These are phyloP conservation scores for Malus sylvestris DNA, from an alignment of 306 rosid genomes.

Conservation along the genomic window DNA sequence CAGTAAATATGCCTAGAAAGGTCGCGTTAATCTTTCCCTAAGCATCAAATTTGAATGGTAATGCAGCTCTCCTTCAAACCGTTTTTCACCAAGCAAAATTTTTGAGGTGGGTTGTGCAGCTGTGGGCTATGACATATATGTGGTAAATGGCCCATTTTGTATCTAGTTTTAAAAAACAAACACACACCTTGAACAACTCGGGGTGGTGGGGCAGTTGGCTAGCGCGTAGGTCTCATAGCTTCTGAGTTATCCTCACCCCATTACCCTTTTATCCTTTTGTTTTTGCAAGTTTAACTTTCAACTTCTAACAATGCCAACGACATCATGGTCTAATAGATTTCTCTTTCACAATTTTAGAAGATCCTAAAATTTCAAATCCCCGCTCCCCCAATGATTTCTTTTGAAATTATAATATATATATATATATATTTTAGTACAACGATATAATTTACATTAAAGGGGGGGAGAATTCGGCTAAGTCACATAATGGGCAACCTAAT, in stretches of 20 bases:
- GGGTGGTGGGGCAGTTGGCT: constrained; percentile 81
- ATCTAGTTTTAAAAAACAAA: too few species aligned
- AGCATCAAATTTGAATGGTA: not conserved
- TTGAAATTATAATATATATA: too few species aligned
- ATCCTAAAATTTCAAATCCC: too few species aligned
- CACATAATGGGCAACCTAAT: too few species aligned
- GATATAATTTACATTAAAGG: too few species aligned
- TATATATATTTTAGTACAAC: too few species aligned
- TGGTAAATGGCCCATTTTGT: too few species aligned
- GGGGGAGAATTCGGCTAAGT: rapidly evolving
- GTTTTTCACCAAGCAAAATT: not conserved
- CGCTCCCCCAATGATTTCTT: too few species aligned
- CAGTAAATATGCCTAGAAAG: too few species aligned
- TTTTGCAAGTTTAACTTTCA: not conserved
- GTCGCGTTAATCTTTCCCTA: not conserved
- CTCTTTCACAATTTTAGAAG: too few species aligned
- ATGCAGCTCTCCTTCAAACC: not conserved
- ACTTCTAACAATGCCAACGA: too few species aligned
- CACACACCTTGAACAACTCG: not conserved
- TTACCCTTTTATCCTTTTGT: not conserved
- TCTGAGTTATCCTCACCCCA: constrained; percentile 8
- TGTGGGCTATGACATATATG: not conserved
- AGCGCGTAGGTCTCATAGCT: constrained; percentile 28
- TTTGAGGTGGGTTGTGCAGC: not conserved
- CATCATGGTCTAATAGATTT: too few species aligned